Conservation (phyloP, 495 filamentous ascomycete genomes). For the Patellaria atrata region DNA sequence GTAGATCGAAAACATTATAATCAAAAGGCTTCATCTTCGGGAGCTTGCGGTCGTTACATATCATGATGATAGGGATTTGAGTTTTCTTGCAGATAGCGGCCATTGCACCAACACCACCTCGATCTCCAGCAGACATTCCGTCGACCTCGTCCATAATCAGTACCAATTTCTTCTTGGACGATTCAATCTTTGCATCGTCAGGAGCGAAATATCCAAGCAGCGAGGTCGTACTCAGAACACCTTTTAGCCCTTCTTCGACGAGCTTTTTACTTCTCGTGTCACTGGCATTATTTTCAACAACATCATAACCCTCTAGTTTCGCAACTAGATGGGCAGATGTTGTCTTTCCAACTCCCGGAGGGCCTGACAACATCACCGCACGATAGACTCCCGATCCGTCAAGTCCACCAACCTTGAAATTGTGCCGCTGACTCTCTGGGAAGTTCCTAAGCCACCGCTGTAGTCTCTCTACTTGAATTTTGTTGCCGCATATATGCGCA, state of each 20-base stretch:
- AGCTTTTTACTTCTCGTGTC: slow-evolving; percentile 97
- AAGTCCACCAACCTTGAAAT: slow-evolving; percentile 64
- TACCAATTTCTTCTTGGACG: slow-evolving; percentile 75
- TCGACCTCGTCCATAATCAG: slow-evolving; percentile 99
- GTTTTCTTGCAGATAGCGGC: slow-evolving; percentile 91
- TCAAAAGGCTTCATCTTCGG: slow-evolving; percentile 99
- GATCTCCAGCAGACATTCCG: slow-evolving; percentile 95
- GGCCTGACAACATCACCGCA: slow-evolving; percentile 83
- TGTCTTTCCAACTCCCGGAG: slow-evolving; percentile 95
- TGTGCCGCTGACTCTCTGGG: slow-evolving; percentile 52
- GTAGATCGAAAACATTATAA: slow-evolving; percentile 62
- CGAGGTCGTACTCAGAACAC: slow-evolving; percentile 86
- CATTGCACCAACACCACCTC: slow-evolving; percentile 87
- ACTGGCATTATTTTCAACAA: slow-evolving; percentile 90
- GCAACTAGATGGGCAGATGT: slow-evolving; percentile 92
- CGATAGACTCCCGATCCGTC: slow-evolving; percentile 69
- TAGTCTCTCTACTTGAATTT: slow-evolving; percentile 73
- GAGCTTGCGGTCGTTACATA: slow-evolving; percentile 85
- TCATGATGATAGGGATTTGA: slow-evolving; percentile 85
- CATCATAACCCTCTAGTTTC: slow-evolving; percentile 82
- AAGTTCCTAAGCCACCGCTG: slow-evolving; percentile 77
- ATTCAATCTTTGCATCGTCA: slow-evolving; percentile 64
- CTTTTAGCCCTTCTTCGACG: slow-evolving; percentile 71
- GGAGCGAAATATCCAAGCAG: slow-evolving; percentile 85
- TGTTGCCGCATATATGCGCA: slow-evolving; percentile 92